phyloP scores from a whole-genome alignment of 2,329 filamentous ascomycete species.

The Aspergillus sp. region DNA sequence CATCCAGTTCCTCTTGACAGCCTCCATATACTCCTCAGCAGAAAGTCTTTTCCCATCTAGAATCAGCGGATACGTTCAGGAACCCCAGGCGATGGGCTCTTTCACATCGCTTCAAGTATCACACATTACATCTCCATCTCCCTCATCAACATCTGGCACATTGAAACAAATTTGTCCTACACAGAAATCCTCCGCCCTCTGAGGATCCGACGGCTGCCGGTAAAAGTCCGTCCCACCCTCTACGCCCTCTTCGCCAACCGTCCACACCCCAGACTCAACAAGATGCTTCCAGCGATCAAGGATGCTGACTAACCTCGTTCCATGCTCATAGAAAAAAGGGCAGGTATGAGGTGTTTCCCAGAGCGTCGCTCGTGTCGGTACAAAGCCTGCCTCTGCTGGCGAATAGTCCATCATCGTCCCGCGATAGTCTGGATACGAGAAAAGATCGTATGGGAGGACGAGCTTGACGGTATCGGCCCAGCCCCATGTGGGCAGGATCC shows the following conservation, averaged over 20 bases:
- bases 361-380: neutral
- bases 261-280: neutral
- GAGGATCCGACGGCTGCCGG: too few species aligned
- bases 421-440: neutral
- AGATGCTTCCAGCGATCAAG: conserved; percentile 1
- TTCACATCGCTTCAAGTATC: neutral
- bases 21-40: too few species aligned
- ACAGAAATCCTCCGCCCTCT: too few species aligned
- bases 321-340: conserved; percentile 1
- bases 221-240: neutral
- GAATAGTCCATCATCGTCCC: neutral
- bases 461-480: neutral
- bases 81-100: too few species aligned
- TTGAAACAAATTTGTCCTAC: too few species aligned
- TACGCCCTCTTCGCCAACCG: neutral
- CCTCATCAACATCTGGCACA: neutral
- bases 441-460: neutral
- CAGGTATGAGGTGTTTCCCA: neutral
- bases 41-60: too few species aligned
- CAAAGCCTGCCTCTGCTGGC: neutral
- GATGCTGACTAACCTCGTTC: neutral
- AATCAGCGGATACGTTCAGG: too few species aligned
- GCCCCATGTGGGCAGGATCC: neutral
- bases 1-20: too few species aligned
- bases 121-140: neutral